Evolutionary conservation across 2,329 filamentous ascomycete genomes (phyloP), one percentile per base, ranked within the genome.

Genomic region (Dactylellina haptotyla): DNA sequence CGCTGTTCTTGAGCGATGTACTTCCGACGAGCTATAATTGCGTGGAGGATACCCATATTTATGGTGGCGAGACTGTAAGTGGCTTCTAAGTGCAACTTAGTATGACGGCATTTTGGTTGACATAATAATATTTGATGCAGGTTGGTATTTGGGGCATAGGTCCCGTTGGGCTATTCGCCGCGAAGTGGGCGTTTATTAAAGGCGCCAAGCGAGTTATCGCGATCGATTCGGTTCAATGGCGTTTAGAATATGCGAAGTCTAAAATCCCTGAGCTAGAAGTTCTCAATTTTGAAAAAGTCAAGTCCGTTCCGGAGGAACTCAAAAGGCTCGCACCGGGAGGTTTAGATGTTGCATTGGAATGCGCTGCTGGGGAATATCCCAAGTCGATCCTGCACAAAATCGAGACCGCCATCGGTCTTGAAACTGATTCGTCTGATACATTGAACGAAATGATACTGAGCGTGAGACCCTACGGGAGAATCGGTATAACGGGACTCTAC

Each of bases 341-440:
- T 0, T 90, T 91, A 0, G 92, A 96, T 78, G 88, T 89, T 2
- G 85, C 86, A 3, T 84, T 95, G 5, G 91, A 96, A 77, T 87
- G 85, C 76, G 87, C 85, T 3, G 86, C 87, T 1, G 87, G 87
- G 57, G 87, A 89, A 77, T 88, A 88, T 59, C 81, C 86, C 20
- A 88, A 88, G 79, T 84, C 86, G 1, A 88, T 86, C 85, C 79
- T 84, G 73, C 86, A 88, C 77, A 86, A 85, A 81, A 77, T 87
- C 1, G 85, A 88, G 80, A 83, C 87, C 69, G 78, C 83, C 4
- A 32, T 87, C 0, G 92, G 92, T 0, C 83, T 89, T 32, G 92
- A 96, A 83, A 96, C 91, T 0, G 92, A 96, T 78, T 94, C 91
- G 0, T 90, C 88, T 58, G 92, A 93, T 82, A 87, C 92, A 46